Conservation (phyloP, 257 asterid genomes). For the Thymus quinquecostatus region DNA sequence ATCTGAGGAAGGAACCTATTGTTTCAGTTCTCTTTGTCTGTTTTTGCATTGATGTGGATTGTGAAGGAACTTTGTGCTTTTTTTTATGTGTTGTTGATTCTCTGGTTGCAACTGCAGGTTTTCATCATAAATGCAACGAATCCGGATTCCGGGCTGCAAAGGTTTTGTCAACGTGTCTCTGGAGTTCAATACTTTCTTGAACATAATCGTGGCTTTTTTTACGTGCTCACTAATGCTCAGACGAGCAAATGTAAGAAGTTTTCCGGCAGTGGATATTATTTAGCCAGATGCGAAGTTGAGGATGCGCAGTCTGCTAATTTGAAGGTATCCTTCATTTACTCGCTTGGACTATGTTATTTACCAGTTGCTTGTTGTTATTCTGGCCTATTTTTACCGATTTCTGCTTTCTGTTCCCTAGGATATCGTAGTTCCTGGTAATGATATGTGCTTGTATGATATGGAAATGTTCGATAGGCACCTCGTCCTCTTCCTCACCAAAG, state of each 20-base stretch:
- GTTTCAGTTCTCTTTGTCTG: conserved; percentile 34
- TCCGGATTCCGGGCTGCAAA: conserved; percentile 53
- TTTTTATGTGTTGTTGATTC: conserved; percentile 27
- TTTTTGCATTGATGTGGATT: conserved; percentile 4
- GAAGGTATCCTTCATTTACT: conserved; percentile 51
- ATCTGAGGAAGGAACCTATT: conserved; percentile 90
- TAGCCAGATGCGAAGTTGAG: conserved; percentile 69
- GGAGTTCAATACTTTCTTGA: conserved; percentile 91
- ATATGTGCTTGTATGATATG: conserved; percentile 73
- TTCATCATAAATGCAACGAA: conserved; percentile 62
- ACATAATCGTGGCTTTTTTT: conserved; percentile 68
- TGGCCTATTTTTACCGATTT: conserved; percentile 11
- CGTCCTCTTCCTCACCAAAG: conserved; percentile 76
- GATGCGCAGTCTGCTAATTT: conserved; percentile 50
- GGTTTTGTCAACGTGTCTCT: conserved; percentile 76
- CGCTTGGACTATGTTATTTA: neutral
- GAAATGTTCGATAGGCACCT: conserved; percentile 78
- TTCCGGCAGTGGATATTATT: conserved; percentile 58
- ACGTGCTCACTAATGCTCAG: conserved; percentile 83
- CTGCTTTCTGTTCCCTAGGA: conserved; percentile 44
- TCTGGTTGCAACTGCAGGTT: conserved; percentile 63
- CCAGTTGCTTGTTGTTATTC: neutral
- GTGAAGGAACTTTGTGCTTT: conserved; percentile 12
- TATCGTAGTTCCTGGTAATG: conserved; percentile 62
- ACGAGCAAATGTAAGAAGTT: conserved; percentile 37